phyloP scores from a whole-genome alignment of 768 basidiomycete genomes.

The Boletus patriciae region DNA sequence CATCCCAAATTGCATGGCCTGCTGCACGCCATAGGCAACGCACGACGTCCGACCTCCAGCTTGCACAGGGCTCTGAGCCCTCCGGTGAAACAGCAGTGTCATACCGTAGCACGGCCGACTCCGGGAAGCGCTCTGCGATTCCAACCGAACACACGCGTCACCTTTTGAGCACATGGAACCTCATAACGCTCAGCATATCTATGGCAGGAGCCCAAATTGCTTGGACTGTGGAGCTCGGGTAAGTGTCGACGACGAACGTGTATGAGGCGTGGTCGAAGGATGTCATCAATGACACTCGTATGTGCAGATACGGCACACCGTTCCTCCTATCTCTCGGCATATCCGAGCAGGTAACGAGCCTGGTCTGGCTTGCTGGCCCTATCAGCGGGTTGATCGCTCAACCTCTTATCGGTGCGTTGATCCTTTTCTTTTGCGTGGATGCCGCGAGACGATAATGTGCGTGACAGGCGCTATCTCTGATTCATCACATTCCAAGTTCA shows the following conservation, averaged over 20 bases:
- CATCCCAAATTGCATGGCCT: conserved; percentile 79
- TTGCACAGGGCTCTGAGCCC: conserved; percentile 22
- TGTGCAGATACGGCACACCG: conserved; percentile 86
- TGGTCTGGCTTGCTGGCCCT: conserved; percentile 95
- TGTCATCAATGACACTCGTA: conserved; percentile 1
- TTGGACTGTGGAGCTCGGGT: conserved; percentile 96
- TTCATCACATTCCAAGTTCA: conserved; percentile 85
- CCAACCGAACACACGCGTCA: conserved; percentile 27
- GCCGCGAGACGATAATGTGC: conserved; percentile 4
- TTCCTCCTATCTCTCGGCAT: conserved; percentile 81
- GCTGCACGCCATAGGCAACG: conserved; percentile 39
- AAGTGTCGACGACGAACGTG: conserved; percentile 28
- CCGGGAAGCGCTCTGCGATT: conserved; percentile 21
- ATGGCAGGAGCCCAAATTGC: conserved; percentile 95
- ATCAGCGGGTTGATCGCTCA: conserved; percentile 95
- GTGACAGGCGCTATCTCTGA: conserved; percentile 88
- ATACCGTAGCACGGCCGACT: conserved; percentile 36
- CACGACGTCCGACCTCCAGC: conserved; percentile 22
- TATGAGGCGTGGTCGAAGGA: background rate
- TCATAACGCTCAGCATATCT: conserved; percentile 81
- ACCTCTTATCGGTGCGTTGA: conserved; percentile 83
- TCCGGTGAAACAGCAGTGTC: conserved; percentile 22
- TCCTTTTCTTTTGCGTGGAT: background rate
- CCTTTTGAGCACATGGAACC: conserved; percentile 56
- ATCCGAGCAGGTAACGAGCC: conserved; percentile 85